Percentiles rank a stretch among this genome's conserved stretches.
Evolutionary conservation across 1,139 yeast species (phyloP).

Genomic region (Hemisphaericaspora subhashii): DNA sequence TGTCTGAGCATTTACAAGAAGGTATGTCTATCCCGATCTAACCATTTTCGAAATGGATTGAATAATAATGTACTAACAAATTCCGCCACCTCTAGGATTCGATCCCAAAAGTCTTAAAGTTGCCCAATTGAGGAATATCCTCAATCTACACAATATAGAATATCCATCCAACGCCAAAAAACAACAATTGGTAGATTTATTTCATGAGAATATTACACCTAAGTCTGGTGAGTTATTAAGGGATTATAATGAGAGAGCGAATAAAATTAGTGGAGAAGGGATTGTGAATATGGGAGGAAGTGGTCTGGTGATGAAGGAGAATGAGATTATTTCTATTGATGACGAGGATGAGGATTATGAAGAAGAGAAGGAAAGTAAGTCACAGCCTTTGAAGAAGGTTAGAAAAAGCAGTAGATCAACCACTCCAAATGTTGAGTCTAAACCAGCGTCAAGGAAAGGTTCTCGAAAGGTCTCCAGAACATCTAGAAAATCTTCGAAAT

Average conservation of each 20-base stretch:
- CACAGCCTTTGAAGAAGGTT: not conserved
- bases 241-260: constrained; percentile 14
- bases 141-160: constrained; percentile 55
- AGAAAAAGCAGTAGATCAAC: not conserved
- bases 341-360: not conserved
- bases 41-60: not conserved
- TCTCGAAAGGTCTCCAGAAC: not conserved
- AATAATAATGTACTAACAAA: constrained; percentile 6
- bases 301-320: constrained; percentile 2
- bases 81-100: constrained; percentile 47
- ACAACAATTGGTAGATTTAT: constrained; percentile 54
- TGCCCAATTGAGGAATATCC: constrained; percentile 62
- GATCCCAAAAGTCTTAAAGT: constrained; percentile 62
- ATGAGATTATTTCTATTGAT: not conserved
- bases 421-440: not conserved
- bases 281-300: too few relatives aligned
- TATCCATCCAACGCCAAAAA: constrained; percentile 66
- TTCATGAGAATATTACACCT: constrained; percentile 47
- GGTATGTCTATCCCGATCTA: constrained; percentile 11
- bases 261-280: constrained; percentile 25
- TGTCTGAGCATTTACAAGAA: constrained; percentile 13
- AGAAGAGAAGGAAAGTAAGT: not conserved
- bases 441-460: not conserved
- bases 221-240: constrained; percentile 33
- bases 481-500: not conserved